A percentile compares a stretch with the other conserved stretches of the same genome.
These are phyloP conservation scores for Mycena epipterygia DNA, from an alignment of 768 basidiomycete species.

Conservation along the genomic window DNA sequence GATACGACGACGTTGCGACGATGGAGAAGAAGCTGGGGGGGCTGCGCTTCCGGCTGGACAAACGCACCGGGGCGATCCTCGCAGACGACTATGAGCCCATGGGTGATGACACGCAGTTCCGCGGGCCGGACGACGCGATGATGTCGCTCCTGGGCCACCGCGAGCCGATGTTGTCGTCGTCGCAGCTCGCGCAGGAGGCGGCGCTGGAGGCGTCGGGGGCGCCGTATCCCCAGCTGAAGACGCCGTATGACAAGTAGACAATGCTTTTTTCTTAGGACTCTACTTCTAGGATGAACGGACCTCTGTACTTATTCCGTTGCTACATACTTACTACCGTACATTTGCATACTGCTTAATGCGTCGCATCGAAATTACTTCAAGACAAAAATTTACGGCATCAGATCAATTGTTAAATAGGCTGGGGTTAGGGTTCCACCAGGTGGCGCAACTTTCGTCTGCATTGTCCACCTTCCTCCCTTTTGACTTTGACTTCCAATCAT, in stretches of 20 bases:
- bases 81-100: conserved; percentile 60
- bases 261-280: not conserved
- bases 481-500: not conserved
- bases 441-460: not conserved
- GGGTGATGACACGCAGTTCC: conserved; percentile 38
- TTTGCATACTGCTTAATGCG: not conserved
- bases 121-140: conserved; percentile 55
- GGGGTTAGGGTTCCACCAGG: not conserved
- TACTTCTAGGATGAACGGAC: conserved; percentile 18
- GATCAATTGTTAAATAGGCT: too few species aligned
- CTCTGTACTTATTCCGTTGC: conserved; percentile 17
- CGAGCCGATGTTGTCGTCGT: conserved; percentile 39
- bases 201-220: conserved; percentile 26
- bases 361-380: not conserved
- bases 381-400: not conserved
- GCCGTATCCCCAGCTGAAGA: conserved; percentile 21
- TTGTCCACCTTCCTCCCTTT: not conserved
- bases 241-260: conserved; percentile 25
- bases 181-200: conserved; percentile 41
- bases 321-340: conserved; percentile 5
- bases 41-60: conserved; percentile 68
- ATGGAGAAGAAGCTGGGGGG: conserved; percentile 64
- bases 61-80: conserved; percentile 71
- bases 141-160: conserved; percentile 49
- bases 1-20: conserved; percentile 61